Conservation (phyloP, 1,284 basidiomycete species). For the Schizophyllum commune region DNA sequence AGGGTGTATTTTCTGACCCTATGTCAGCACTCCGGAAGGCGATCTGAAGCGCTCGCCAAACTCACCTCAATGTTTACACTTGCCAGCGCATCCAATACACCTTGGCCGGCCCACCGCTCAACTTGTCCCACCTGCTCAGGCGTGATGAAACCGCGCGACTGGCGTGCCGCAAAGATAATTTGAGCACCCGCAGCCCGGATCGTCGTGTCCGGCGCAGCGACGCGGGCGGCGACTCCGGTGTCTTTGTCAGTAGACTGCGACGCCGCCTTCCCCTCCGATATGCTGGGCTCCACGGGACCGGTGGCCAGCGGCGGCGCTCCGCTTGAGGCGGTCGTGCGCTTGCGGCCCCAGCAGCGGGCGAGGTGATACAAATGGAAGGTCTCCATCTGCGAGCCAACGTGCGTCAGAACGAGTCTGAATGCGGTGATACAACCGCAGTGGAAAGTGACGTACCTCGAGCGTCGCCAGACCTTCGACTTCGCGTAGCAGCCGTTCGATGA, state of each 20-base stretch:
- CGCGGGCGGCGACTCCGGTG: conserved; percentile 16
- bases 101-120: conserved; percentile 54
- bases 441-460: conserved; percentile 46
- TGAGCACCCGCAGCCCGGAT: conserved; percentile 75
- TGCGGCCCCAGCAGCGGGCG: conserved; percentile 50
- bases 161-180: conserved; percentile 79
- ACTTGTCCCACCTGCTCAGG: conserved; percentile 56
- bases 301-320: conserved; percentile 35
- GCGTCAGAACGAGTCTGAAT: conserved; percentile 1
- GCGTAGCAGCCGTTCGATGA: conserved; percentile 51
- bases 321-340: conserved; percentile 16
- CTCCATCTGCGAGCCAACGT: conserved; percentile 54
- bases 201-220: conserved; percentile 28
- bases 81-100: conserved; percentile 30
- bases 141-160: conserved; percentile 70
- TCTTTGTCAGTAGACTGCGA: conserved; percentile 19
- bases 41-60: background rate
- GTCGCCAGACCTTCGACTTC: conserved; percentile 48
- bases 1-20: conserved; percentile 30
- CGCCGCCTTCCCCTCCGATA: conserved; percentile 13
- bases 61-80: background rate
- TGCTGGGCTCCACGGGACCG: conserved; percentile 34
- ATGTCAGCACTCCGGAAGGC: no score
- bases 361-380: conserved; percentile 74
- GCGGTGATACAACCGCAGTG: background rate